phyloP scores from a whole-genome alignment of 345 rosid species.

The Pugionium dolabratum region DNA sequence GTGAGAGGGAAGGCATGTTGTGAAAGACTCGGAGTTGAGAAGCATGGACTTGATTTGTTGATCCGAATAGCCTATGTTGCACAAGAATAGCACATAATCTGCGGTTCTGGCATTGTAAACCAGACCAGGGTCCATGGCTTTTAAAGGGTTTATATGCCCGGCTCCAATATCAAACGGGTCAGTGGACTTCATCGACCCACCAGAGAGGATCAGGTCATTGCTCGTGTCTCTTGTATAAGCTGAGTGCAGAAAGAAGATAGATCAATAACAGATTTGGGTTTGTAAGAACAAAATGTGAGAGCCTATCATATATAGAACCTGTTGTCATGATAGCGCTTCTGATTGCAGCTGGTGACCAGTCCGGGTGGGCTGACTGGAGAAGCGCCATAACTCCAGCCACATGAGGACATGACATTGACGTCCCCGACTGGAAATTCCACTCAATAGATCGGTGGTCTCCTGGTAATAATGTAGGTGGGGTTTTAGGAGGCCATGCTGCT shows the following conservation, averaged over 20 bases:
- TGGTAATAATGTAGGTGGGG: constrained; percentile 46
- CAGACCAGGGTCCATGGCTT: constrained; percentile 74
- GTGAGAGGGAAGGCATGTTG: constrained; percentile 22
- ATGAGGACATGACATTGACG: constrained; percentile 81
- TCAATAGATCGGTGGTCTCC: constrained; percentile 40
- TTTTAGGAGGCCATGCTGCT: constrained; percentile 74
- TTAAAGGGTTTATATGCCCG: constrained; percentile 60
- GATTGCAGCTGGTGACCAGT: constrained; percentile 74
- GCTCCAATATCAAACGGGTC: constrained; percentile 65
- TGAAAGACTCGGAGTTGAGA: constrained; percentile 13
- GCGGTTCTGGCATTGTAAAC: constrained; percentile 52
- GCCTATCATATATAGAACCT: constrained; percentile 36
- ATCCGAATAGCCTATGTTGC: constrained; percentile 57
- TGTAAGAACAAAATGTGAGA: neutral
- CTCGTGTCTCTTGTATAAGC: constrained; percentile 29
- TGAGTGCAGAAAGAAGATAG: constrained; percentile 5
- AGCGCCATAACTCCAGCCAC: constrained; percentile 67
- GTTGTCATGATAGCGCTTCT: constrained; percentile 79
- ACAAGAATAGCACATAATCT: constrained; percentile 62
- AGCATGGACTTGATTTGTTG: constrained; percentile 29
- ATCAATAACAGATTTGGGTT: neutral
- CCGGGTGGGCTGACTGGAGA: constrained; percentile 60
- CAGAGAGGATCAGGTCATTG: constrained; percentile 28
- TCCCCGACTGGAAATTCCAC: constrained; percentile 73
- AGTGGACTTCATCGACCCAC: constrained; percentile 35